A percentile compares a stretch with the other conserved stretches of the same genome.
Conservation (phyloP, 768 basidiomycete species). For the Asterophora lycoperdoides region DNA sequence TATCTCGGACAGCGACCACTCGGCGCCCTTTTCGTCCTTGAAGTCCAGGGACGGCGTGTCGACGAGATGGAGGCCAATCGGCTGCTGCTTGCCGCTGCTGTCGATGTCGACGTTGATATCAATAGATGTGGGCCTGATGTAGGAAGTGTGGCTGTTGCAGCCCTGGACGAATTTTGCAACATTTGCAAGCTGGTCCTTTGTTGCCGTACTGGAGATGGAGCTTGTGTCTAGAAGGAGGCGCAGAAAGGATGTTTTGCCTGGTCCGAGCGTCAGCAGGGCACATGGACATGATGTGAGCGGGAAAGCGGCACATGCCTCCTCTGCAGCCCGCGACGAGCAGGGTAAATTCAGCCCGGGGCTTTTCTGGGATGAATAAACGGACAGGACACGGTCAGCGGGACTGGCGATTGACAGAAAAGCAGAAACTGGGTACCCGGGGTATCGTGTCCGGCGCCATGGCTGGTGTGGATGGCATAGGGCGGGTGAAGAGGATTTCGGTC, state of each 20-base stretch:
- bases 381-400: conserved; percentile 17
- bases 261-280: conserved; percentile 31
- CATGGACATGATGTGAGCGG: conserved; percentile 11
- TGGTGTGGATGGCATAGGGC: conserved; percentile 19
- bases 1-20: conserved; percentile 62
- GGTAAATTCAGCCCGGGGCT: conserved; percentile 43
- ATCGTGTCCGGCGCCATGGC: conserved; percentile 24
- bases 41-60: conserved; percentile 84
- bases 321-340: conserved; percentile 80
- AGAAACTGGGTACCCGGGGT: conserved; percentile 32
- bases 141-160: conserved; percentile 65
- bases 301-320: conserved; percentile 45
- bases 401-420: conserved; percentile 9
- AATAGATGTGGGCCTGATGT: conserved; percentile 65
- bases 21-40: conserved; percentile 57
- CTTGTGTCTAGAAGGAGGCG: conserved; percentile 81
- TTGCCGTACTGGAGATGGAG: conserved; percentile 55
- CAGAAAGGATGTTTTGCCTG: conserved; percentile 84
- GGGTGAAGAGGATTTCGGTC: conserved; percentile 23
- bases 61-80: conserved; percentile 65
- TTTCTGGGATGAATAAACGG: conserved; percentile 24
- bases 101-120: conserved; percentile 62
- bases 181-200: conserved; percentile 73
- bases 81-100: conserved; percentile 38
- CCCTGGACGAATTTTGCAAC: conserved; percentile 82